Evolutionary conservation across 1,139 yeast species (phyloP).

Genomic region (Sugiyamaella pinicola): DNA sequence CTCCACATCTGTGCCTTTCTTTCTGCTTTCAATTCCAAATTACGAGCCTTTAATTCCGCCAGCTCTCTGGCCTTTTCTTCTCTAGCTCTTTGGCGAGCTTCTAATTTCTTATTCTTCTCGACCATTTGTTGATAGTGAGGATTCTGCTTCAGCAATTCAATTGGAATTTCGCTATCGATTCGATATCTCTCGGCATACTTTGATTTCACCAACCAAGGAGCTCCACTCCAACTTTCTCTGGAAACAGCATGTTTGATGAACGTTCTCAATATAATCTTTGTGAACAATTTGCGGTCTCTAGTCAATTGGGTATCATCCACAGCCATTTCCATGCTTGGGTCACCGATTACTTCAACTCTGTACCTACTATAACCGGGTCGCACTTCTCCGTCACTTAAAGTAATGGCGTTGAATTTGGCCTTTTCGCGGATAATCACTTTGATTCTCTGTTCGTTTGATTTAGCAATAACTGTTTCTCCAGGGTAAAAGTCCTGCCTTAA

Average conservation of each 20-base stretch:
- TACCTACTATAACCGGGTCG: slow-evolving; percentile 71
- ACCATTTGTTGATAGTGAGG: slow-evolving; percentile 20
- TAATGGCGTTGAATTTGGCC: slow-evolving; percentile 44
- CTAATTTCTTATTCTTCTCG: slow-evolving; percentile 15
- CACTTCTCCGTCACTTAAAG: slow-evolving; percentile 48
- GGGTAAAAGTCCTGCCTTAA: slow-evolving; percentile 88
- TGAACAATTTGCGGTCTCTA: slow-evolving; percentile 83
- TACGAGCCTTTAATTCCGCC: slow-evolving; percentile 20
- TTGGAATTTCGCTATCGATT: slow-evolving; percentile 43
- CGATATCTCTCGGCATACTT: slow-evolving; percentile 52
- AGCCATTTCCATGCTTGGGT: slow-evolving; percentile 56
- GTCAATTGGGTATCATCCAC: slow-evolving; percentile 73
- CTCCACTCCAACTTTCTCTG: slow-evolving; percentile 82
- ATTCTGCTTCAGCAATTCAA: slow-evolving; percentile 33
- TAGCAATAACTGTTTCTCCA: slow-evolving; percentile 76
- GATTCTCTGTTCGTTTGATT: slow-evolving; percentile 46
- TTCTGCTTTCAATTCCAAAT: slow-evolving; percentile 21
- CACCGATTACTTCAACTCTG: slow-evolving; percentile 60
- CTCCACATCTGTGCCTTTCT: slow-evolving; percentile 22
- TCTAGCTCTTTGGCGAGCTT: slow-evolving; percentile 21
- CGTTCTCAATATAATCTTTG: slow-evolving; percentile 86
- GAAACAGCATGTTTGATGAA: slow-evolving; percentile 83
- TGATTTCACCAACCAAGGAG: slow-evolving; percentile 95
- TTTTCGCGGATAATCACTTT: slow-evolving; percentile 63
- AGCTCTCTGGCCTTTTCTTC: slow-evolving; percentile 18